Base-by-base conservation (phyloP, 1,284 basidiomycete species). In the Cryptococcus deneoformans region DNA sequence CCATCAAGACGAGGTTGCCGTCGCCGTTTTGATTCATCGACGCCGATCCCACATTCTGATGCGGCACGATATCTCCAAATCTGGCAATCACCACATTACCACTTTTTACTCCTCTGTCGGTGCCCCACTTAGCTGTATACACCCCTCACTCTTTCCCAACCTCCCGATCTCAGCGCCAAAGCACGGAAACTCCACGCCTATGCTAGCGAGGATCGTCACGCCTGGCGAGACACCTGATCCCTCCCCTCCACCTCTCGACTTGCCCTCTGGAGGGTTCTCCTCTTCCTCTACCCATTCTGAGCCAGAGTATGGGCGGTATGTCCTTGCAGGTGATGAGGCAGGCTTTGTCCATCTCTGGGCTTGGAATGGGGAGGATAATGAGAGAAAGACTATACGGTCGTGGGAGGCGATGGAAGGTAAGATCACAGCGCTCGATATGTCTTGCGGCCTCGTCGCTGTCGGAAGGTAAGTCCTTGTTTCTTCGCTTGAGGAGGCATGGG, bases 371-470 rank as follows among this genome's bases (percentile, higher is more conserved):
- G 60, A 62, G 1, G 50, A 50, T 36, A 6, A 44, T n/a, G 37
- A 45, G 37, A 51, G 57, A 29, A 40, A 43, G 38, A 68, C 72
- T 1, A 58, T 75, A 42, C 62, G 65, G n/a, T 53, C 61, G 9
- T 77, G 72, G 72, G 43, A 55, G 14, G 72, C 68, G 1, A 61
- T 58, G 48, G 62, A 67, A 2, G 68, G 69, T 14, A 73, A 68
- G 42, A 65, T 77, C 38, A 77, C 76, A 2, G 59, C 69, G 3
- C 47, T 76, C 3, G 70, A 73, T 24, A 63, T 59, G 24, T 65
- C 70, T 6, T 71, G 70, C 39, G 69, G 74, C 12, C 54, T 77
- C 1, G 63, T 76, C 0, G 74, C 73, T 3, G 59, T 75, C 0
- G 76, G 71, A 35, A 65, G 67, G 70, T 72, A 42, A 45, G n/a